Evolutionary conservation across 768 basidiomycete genomes (phyloP), one percentile per base, ranked within the genome.

Genomic region (Calocybe cyanea): DNA sequence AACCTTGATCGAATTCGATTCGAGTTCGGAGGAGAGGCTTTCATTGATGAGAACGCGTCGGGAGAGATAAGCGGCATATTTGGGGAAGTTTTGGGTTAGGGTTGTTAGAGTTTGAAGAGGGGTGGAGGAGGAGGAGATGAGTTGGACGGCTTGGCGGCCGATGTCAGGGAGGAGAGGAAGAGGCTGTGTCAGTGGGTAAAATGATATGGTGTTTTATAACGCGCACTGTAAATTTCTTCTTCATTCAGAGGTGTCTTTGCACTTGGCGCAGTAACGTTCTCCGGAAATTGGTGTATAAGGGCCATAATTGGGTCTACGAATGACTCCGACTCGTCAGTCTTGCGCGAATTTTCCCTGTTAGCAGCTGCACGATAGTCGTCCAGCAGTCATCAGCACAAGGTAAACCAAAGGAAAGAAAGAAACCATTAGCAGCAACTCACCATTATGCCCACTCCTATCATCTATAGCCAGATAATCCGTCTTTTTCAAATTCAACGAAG

Each of bases 391-490:
- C 1, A 52, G 34, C 39, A n/a, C n/a, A n/a, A n/a, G n/a, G n/a
- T n/a, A n/a, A n/a, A n/a, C n/a, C 10, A 46, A 23, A 28, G 23
- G n/a, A 17, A 33, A 4, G 9, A 8, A 35, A 14, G 13, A 9
- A 13, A 18, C 17, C 30, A 39, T 14, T 35, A 4, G 30, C 15
- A 14, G 20, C 33, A 28, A 38, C 32, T 57, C 49, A 47, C 55
- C 51, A 38, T 49, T 40, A 34, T 61, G 63, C 2, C 68, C 58
- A 41, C 76, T 63, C 36, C 96, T 71, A 62, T 99, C 96, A 59
- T 99, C 96, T 7, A 97, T 68, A 3, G 86, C 92, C 10, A 97
- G 77, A 60, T 98, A 99, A 57, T 99, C 96, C 75, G 81, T 96
- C 69, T 94, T 96, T 73, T 99, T 99, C 55, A 99, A 65, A 54